These are phyloP conservation scores for Trichoderma koningii DNA, from an alignment of 2,329 filamentous ascomycete species.

Conservation along the genomic window DNA sequence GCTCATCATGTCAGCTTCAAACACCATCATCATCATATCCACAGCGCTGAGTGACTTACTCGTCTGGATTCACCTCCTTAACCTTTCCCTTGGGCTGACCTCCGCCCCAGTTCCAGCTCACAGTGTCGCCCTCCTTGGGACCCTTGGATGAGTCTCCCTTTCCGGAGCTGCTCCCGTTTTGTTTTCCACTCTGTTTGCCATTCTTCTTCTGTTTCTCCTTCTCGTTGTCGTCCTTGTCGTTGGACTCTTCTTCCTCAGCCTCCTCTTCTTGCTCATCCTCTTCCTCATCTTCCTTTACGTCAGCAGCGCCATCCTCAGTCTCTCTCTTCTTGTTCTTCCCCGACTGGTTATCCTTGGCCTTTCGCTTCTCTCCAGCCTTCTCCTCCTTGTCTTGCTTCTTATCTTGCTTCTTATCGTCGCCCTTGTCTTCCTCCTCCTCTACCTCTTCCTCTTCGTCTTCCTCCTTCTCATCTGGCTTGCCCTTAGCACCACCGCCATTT, in stretches of 20 bases:
- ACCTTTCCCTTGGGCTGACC: slow-evolving; percentile 49
- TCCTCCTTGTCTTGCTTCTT: slow-evolving; percentile 21
- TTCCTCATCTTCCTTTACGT: slow-evolving; percentile 18
- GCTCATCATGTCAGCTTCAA: neutral
- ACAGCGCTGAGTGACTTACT: slow-evolving; percentile 36
- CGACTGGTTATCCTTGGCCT: slow-evolving; percentile 31
- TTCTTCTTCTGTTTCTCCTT: neutral
- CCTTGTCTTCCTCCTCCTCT: slow-evolving; percentile 8
- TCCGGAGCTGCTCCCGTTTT: neutral
- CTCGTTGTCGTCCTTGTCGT: neutral
- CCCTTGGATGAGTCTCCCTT: slow-evolving; percentile 34
- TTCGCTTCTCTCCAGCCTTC: slow-evolving; percentile 37
- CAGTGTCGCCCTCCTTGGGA: slow-evolving; percentile 45
- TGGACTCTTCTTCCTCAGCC: slow-evolving; percentile 25
- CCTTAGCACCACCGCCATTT: slow-evolving; percentile 26
- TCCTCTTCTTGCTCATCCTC: slow-evolving; percentile 26
- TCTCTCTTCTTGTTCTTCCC: slow-evolving; percentile 40
- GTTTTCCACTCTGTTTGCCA: neutral
- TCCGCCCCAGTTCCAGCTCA: slow-evolving; percentile 51
- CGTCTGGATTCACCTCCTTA: slow-evolving; percentile 47
- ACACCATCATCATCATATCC: neutral
- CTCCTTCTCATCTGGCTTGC: slow-evolving; percentile 14
- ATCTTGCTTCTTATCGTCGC: neutral
- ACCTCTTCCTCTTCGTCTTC: slow-evolving; percentile 24
- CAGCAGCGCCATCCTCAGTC: slow-evolving; percentile 28